Evolutionary conservation across 2,329 filamentous ascomycete genomes (phyloP), one percentile per base, ranked within the genome.

Genomic region (Cladorrhinum sp.): DNA sequence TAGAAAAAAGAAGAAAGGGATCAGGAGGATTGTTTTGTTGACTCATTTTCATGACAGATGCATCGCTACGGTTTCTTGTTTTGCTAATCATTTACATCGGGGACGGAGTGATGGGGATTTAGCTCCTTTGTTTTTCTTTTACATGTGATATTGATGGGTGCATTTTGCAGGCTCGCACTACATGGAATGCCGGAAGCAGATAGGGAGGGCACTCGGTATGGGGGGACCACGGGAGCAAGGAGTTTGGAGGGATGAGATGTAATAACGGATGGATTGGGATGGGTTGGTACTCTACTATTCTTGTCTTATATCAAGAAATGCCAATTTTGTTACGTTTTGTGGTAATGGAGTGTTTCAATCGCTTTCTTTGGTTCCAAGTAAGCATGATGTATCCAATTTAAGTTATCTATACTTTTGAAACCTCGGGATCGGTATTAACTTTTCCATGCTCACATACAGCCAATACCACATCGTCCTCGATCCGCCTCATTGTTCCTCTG

Each of bases 381-480:
- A n/a, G n/a, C n/a, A n/a, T n/a, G 6, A 5, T 18, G 18, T 18
- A 45, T 45, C 41, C 41, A 22, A 18, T 41, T 41, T 29, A 13
- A 36, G 3, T 36, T 8, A 36, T 12, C 16, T 45, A 45, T 9
- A 45, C 41, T n/a, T 45, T 45, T 45, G 41, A 13, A 13, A 73
- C 23, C 58, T 73, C 75, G 3, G 79, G 75, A 65, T 88, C 85
- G 48, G 80, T 81, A 67, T 85, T 87, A 2, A 82, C 82, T 73
- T 89, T 89, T 48, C 83, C 81, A 74, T 90, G 87, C 68, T 88
- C 85, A 54, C 83, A 87, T 6, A 81, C 77, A 2, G 82, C 79
- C 68, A 86, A 71, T 9, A 89, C 62, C 49, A 75, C 74, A 0
- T 83, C 81, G 61, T 83, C 82, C 25, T 76, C 78, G 66, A 75